phyloP scores from a whole-genome alignment of 805 yeast genomes.

The Barnettozyma wickerhamii region DNA sequence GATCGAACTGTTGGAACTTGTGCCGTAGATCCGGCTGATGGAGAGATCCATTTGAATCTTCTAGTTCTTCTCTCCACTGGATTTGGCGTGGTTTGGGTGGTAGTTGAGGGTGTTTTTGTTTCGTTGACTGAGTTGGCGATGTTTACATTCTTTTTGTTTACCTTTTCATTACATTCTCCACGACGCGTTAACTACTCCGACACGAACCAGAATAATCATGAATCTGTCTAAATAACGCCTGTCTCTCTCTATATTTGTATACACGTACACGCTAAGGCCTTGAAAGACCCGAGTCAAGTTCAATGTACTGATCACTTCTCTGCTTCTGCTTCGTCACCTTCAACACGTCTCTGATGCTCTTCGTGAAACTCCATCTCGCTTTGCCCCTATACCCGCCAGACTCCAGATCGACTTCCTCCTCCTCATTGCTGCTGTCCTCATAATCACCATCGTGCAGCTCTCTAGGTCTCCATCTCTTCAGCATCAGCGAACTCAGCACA shows the following conservation, averaged over 20 bases:
- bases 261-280: no score
- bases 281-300: constrained; percentile 18
- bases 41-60: constrained; percentile 9
- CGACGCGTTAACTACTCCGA: no score
- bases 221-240: no score
- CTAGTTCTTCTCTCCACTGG: constrained; percentile 1
- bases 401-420: constrained; percentile 15
- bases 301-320: constrained; percentile 14
- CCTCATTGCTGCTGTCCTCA: constrained; percentile 6
- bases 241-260: no score
- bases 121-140: no score
- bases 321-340: constrained; percentile 7
- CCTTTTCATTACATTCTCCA: no score
- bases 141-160: no score
- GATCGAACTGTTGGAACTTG: constrained; percentile 40
- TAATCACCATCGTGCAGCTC: constrained; percentile 2
- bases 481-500: constrained; percentile 68
- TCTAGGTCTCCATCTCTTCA: constrained; percentile 59
- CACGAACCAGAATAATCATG: no score
- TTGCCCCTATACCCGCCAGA: constrained; percentile 7
- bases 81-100: neutral
- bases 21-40: constrained; percentile 37
- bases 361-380: constrained; percentile 14
- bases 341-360: constrained; percentile 14
- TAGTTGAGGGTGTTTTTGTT: neutral